Percentiles rank a stretch among this genome's conserved stretches.
Evolutionary conservation across 163 green algal genomes (phyloP).

Genomic region (Coccomyxa subellipsoidea): DNA sequence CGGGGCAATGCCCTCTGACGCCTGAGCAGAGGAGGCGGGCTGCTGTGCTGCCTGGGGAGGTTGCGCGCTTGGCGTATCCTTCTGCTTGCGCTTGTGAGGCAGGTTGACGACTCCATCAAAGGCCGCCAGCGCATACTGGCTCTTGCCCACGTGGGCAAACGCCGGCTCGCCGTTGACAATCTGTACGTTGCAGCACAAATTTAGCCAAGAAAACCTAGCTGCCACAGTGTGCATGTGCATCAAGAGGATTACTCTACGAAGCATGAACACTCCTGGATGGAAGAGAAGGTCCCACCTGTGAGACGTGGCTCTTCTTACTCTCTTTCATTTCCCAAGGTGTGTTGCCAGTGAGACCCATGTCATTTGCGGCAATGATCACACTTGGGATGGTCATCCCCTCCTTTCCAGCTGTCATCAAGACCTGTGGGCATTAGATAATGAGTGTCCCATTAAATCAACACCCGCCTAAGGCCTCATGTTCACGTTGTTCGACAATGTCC

Average conservation of each 20-base stretch:
- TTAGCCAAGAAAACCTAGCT: no score
- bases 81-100: not conserved
- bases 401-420: not conserved
- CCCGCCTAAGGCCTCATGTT: no score
- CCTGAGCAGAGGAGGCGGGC: not conserved
- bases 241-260: no score
- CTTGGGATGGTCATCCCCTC: not conserved
- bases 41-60: not conserved
- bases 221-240: no score
- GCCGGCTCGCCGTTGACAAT: not conserved
- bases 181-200: not conserved
- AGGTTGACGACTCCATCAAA: not conserved
- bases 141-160: not conserved
- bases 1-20: not conserved
- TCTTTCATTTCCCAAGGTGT: not conserved
- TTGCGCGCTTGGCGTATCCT: not conserved
- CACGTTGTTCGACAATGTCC: no score
- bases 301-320: constrained; percentile 8
- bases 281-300: not conserved
- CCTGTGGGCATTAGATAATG: no score
- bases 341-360: not conserved
- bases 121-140: not conserved
- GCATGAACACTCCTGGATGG: no score
- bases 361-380: not conserved
- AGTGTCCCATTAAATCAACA: no score